phyloP scores from a whole-genome alignment of 306 rosid species.

The Datisca glomerata region DNA sequence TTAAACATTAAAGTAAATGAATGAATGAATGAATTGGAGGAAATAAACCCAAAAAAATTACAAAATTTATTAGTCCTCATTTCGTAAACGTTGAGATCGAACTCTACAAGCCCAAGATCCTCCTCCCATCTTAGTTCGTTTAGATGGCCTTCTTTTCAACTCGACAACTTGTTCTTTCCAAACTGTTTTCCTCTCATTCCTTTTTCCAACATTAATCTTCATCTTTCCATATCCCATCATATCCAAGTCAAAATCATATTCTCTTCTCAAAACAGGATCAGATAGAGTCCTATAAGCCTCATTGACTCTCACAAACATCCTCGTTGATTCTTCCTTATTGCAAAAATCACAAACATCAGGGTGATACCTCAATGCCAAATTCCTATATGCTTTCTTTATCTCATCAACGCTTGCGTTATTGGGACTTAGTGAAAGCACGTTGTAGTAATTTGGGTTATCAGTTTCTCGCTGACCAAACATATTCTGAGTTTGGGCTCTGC shows the following conservation, averaged over 20 bases:
- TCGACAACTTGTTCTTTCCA: constrained; percentile 42
- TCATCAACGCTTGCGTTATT: constrained; percentile 30
- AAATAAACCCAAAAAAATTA: too few species aligned
- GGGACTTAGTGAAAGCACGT: constrained; percentile 28
- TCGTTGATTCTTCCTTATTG: constrained; percentile 32
- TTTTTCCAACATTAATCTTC: not conserved
- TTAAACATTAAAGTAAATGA: too few species aligned
- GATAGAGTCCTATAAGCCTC: constrained; percentile 40
- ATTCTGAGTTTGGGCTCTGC: not conserved
- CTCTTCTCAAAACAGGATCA: constrained; percentile 31
- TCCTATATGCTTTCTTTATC: constrained; percentile 48
- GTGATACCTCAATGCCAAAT: constrained; percentile 45
- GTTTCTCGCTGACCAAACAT: not conserved
- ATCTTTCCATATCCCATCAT: not conserved
- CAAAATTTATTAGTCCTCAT: not conserved
- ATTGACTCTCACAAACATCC: constrained; percentile 42
- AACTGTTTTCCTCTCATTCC: constrained; percentile 13
- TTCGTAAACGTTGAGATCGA: constrained; percentile 12
- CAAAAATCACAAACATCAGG: constrained; percentile 42
- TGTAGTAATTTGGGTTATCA: constrained; percentile 16
- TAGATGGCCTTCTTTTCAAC: constrained; percentile 31
- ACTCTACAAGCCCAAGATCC: constrained; percentile 35
- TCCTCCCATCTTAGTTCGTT: constrained; percentile 12
- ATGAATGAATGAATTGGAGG: too few species aligned
- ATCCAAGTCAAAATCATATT: constrained; percentile 34